phyloP scores from a whole-genome alignment of 2,329 filamentous ascomycete genomes.

The Thielaviopsis punctulata region DNA sequence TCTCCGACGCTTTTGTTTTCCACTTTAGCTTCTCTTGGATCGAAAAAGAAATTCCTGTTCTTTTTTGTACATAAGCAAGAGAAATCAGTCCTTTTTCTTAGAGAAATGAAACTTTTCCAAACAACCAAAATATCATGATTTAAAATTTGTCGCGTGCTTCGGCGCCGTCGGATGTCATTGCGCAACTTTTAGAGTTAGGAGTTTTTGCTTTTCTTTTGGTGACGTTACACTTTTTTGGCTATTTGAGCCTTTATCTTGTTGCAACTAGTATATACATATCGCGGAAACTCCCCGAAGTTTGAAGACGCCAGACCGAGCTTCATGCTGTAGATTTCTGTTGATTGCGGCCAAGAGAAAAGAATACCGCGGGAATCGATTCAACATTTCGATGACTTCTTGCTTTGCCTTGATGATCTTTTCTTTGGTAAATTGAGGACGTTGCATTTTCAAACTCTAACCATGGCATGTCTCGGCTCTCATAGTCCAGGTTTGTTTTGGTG shows the following conservation, averaged over 20 bases:
- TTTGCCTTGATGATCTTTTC: background rate
- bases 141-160: background rate
- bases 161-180: background rate
- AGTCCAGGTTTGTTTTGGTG: too few species aligned
- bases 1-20: too few species aligned
- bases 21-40: too few species aligned
- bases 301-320: too few species aligned
- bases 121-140: background rate
- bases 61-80: background rate
- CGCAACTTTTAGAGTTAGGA: background rate
- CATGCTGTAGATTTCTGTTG: background rate
- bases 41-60: background rate
- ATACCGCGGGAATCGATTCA: background rate
- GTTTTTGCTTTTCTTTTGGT: background rate
- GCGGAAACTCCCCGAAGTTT: too few species aligned
- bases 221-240: background rate
- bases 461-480: too few species aligned
- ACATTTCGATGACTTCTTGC: background rate
- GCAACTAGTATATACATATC: too few species aligned
- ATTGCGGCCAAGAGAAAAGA: background rate
- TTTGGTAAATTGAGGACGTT: background rate
- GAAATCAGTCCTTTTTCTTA: too few species aligned
- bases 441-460: background rate
- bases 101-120: background rate
- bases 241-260: background rate